phyloP scores from a whole-genome alignment of 495 filamentous ascomycete genomes.

The Cryomyces minteri region DNA sequence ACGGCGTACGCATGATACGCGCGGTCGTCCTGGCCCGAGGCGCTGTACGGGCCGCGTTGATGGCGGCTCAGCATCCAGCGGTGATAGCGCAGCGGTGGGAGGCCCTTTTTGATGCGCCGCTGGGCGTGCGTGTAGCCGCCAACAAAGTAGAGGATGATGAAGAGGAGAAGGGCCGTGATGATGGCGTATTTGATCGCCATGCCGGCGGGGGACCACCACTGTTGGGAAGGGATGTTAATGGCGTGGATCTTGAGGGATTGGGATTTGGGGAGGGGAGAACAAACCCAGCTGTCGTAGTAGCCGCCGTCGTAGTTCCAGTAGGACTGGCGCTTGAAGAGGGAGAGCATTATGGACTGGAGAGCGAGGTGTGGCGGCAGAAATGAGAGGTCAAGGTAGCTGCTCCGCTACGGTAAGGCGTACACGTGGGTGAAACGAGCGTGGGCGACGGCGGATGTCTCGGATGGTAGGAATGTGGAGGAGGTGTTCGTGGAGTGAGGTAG shows the following conservation, averaged over 20 bases:
- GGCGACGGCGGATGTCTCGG: too few species aligned
- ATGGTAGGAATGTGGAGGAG: too few species aligned
- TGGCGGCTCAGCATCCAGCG: constrained; percentile 27
- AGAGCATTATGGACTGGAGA: too few species aligned
- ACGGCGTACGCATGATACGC: not conserved
- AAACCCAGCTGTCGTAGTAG: not conserved
- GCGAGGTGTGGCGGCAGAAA: too few species aligned
- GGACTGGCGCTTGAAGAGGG: not conserved
- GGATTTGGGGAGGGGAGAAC: not conserved
- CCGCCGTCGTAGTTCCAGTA: not conserved
- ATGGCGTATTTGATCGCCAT: constrained; percentile 50
- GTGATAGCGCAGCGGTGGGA: constrained; percentile 46
- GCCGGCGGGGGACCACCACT: constrained; percentile 26
- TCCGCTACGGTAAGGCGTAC: too few species aligned
- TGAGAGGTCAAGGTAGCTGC: too few species aligned
- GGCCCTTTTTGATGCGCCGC: constrained; percentile 38
- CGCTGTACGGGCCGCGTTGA: not conserved
- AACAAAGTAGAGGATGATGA: constrained; percentile 34
- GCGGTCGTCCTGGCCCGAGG: not conserved
- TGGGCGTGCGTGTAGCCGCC: constrained; percentile 47
- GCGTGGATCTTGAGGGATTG: not conserved
- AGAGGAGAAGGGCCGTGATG: constrained; percentile 29
- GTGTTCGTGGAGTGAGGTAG: too few species aligned
- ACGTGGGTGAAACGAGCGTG: too few species aligned
- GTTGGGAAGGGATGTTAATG: not conserved